Base-by-base conservation (phyloP, 164 flowering plant species). In the Kingdonia uniflora region DNA sequence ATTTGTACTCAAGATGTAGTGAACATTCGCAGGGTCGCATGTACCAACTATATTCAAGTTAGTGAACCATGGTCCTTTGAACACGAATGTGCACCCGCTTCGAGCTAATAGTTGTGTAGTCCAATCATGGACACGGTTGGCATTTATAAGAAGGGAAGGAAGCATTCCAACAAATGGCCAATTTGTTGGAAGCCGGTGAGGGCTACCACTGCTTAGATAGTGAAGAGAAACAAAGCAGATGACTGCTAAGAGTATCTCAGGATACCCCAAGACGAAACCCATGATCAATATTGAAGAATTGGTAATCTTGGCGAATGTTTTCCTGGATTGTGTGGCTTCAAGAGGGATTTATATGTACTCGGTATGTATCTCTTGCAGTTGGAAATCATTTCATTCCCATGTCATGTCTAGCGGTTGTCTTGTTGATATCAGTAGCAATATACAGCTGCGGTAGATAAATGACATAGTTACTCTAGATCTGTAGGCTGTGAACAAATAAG, bases 31-130 rank as follows among this genome's bases (percentile, higher is more conserved):
- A 0, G 75, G 78, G 29, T 76, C 78, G 11, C 45, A 24, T 5
- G 71, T 74, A 17, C 19, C 14, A 11, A 74, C 2, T 12, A 61
- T 24, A 35, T 74, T 66, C 56, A 61, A 29, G 49, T 47, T 39
- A 16, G 58, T 11, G 40, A 76, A 63, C 72, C 73, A 67, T 8
- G 78, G 81, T 2, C 78, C 80, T 33, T 55, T 60, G 61, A 73
- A 53, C n/a, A 12, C 11, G 41, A 68, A 66, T 1, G 75, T 76
- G 45, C 68, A 49, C 1, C 64, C 58, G 22, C 23, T 33, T 5
- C 16, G 22, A 3, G 29, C n/a, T 6, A 68, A 40, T 35, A 70
- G 1, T 0, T 51, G 49, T n/a, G 70, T 46, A 11, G 49, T 33
- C 41, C 29, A 43, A 10, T 55, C 71, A 42, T 70, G 74, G 54